Base-by-base conservation (phyloP, 2,329 filamentous ascomycete species). In the Alternaria sp. region DNA sequence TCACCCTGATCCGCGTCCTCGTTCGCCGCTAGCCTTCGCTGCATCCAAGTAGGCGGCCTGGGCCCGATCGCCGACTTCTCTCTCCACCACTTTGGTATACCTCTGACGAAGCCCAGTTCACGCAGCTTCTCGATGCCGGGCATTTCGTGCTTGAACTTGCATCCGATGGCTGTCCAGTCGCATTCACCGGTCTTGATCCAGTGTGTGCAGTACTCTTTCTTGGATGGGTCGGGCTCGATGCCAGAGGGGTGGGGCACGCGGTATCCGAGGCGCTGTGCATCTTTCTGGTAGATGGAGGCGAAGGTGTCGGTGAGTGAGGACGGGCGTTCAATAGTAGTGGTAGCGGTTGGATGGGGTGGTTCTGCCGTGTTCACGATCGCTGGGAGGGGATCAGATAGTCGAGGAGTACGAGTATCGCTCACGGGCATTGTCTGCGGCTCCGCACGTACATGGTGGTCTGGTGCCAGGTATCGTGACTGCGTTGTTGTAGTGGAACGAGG, bases 131-230 rank as follows among this genome's bases (percentile, higher is more conserved):
- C 82, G 54, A 84, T 84, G 67, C 93, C 89, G 0, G 94, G 94
- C 91, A 97, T 97, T 77, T 96, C 92, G 77, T 97, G 94, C 81
- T 93, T 95, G 83, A 89, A 97, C 68, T 90, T 89, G 82, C 94
- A 97, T 0, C 94, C 93, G 74, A 94, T 90, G 77, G 96, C 92
- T 4, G 87, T 89, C 78, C 93, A 97, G 65, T 91, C 91, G 77
- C 94, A 97, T 46, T 92, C 88, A 19, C 93, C 93, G 62, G 91
- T 90, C 71, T 92, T 90, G 58, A 97, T 90, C 93, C 93, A 97
- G 79, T 95, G 93, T 62, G 93, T 92, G 80, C 93, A 97, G 79
- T 91, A 97, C 23, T 28, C 83, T 77, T 97, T 97, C 72, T 86
- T 88, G 6, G 80, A 78, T 6, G 74, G 74, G 11, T 83, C 78